Evolutionary conservation across 441 rosid species (phyloP).

Genomic region (Syzygium syzygioides): DNA sequence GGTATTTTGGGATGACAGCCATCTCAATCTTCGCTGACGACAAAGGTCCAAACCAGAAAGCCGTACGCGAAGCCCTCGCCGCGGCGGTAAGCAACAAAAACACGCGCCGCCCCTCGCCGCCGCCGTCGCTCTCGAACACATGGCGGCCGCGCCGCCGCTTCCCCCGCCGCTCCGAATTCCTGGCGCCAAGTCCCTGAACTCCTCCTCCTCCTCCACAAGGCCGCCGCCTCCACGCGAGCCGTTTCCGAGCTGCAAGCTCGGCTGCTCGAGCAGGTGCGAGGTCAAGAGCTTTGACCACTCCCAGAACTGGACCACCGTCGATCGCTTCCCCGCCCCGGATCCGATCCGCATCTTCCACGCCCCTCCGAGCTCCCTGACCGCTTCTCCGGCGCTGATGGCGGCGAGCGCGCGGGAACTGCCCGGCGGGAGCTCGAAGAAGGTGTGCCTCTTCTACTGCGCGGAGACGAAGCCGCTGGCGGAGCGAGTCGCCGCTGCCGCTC

Average conservation of each 20-base stretch:
- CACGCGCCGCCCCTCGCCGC: not conserved
- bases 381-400: conserved; percentile 37
- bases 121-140: not conserved
- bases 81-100: not conserved
- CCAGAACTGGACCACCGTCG: conserved; percentile 32
- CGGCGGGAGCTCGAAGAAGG: conserved; percentile 43
- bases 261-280: conserved; percentile 28
- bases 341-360: conserved; percentile 35
- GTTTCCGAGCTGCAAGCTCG: not conserved
- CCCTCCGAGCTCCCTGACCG: conserved; percentile 20
- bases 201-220: not conserved
- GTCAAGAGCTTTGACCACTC: conserved; percentile 52
- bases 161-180: not conserved
- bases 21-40: not conserved
- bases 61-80: not conserved
- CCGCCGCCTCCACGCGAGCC: not conserved
- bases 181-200: not conserved
- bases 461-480: conserved; percentile 75
- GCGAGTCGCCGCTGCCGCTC: conserved; percentile 56
- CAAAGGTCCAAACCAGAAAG: not conserved
- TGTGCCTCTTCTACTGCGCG: conserved; percentile 64
- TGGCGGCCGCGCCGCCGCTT: conserved; percentile 4
- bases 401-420: conserved; percentile 36
- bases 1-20: not conserved
- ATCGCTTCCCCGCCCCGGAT: conserved; percentile 41